Conservation (phyloP, 2,329 filamentous ascomycete species). For the Phaeomoniella chlamydospora region DNA sequence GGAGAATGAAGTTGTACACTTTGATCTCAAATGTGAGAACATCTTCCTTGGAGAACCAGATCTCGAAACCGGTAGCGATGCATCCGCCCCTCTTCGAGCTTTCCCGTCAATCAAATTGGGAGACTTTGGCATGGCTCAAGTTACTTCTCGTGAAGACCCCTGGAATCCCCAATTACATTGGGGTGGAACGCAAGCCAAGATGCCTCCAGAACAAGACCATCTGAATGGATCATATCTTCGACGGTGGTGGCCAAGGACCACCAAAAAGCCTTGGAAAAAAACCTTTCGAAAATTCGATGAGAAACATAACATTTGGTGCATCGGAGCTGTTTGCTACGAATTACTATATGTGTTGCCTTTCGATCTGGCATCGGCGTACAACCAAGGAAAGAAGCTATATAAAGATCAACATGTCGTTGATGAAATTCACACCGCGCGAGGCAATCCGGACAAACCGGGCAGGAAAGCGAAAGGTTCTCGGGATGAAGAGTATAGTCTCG, state of each 20-base stretch:
- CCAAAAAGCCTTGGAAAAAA: conserved; percentile 7
- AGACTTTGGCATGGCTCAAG: conserved; percentile 3
- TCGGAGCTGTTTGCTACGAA: background rate
- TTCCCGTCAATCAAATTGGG: conserved; percentile 2
- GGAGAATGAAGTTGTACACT: conserved; percentile 64
- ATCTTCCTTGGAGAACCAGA: conserved; percentile 15
- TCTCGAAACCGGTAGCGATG: background rate
- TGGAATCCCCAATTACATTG: conserved; percentile 5
- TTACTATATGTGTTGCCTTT: background rate
- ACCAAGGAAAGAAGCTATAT: background rate
- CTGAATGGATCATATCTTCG: no score
- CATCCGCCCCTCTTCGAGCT: background rate
- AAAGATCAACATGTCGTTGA: background rate
- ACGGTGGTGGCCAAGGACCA: conserved; percentile 3
- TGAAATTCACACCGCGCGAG: background rate
- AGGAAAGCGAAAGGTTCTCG: background rate
- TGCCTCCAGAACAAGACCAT: no score
- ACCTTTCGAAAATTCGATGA: background rate
- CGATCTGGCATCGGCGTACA: background rate
- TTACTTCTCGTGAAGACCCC: conserved; percentile 3
- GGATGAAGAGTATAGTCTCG: background rate
- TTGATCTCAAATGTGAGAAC: conserved; percentile 95
- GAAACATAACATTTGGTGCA: background rate
- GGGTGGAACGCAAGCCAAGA: conserved; percentile 11
- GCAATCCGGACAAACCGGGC: background rate